Evolutionary conservation across 202 grass and related monocot species (phyloP).

Genomic region (Bolboschoenoplectus hybrid): DNA sequence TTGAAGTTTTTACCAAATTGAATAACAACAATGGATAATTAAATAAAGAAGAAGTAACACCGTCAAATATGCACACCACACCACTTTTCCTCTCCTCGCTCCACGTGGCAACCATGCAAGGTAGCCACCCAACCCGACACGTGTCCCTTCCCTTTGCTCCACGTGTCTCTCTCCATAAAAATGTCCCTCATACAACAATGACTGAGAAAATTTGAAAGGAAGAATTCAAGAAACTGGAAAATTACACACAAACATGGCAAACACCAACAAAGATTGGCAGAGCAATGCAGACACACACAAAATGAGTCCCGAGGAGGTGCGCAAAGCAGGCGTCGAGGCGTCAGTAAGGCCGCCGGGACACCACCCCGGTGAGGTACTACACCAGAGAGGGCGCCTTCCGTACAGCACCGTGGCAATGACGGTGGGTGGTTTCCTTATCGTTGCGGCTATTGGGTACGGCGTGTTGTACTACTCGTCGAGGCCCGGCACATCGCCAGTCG

Average conservation of each 20-base stretch:
- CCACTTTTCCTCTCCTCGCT: not conserved
- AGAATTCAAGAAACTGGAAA: not conserved
- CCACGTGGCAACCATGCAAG: not conserved
- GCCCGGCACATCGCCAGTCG: conserved; percentile 51
- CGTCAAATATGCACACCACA: not conserved
- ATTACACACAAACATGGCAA: conserved; percentile 35
- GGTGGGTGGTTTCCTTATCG: conserved; percentile 50
- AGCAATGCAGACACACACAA: conserved; percentile 70
- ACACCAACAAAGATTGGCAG: conserved; percentile 47
- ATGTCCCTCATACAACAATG: no score
- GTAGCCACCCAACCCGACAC: not conserved
- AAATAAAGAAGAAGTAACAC: not conserved
- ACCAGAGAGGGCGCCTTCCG: conserved; percentile 68
- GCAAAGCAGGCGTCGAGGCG: conserved; percentile 49
- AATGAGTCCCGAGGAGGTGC: conserved; percentile 67
- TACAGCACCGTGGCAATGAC: conserved; percentile 50
- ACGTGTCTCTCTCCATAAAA: no score
- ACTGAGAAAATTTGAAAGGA: no score
- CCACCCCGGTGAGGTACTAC: conserved; percentile 59
- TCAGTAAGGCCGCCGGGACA: conserved; percentile 39
- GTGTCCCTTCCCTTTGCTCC: not conserved
- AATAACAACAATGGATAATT: no score
- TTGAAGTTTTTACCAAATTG: no score
- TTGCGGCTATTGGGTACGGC: conserved; percentile 57
- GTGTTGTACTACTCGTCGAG: conserved; percentile 57